Base-by-base conservation (phyloP, 768 basidiomycete genomes). In the Leccinum uliginosum region DNA sequence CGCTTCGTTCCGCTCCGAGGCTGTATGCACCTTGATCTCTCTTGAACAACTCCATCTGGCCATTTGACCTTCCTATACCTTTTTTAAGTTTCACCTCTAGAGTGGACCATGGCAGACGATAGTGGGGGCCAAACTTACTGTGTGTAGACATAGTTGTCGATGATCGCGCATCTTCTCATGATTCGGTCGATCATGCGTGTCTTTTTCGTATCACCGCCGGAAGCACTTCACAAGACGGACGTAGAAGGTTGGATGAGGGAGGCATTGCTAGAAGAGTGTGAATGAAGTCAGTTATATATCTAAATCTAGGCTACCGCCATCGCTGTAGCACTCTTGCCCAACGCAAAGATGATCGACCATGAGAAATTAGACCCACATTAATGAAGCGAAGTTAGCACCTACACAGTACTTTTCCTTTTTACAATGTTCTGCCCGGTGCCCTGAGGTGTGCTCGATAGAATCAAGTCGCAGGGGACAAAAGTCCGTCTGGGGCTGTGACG, bases 141-240 rank as follows among this genome's bases (percentile, higher is more conserved):
- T n/a, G n/a, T n/a, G n/a, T n/a, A n/a, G n/a, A n/a, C 7, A 38
- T 38, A 9, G 9, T 38, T 8, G 17, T 38, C 35, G 10, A n/a
- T 17, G 17, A 17, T 38, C n/a, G n/a, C n/a, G n/a, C n/a, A n/a
- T n/a, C n/a, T n/a, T n/a, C n/a, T n/a, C n/a, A n/a, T n/a, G 44
- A 61, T 55, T 19, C n/a, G 24, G 21, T 53, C 30, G 1, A 61
- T 53, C 57, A 50, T 61, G 9, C 6, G 34, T 8, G 8, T 38
- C 29, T 15, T 51, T 17, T 30, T 27, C 5, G 14, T 0, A 15
- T 55, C 49, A 3, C 15, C 23, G 17, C 35, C 32, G 3, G 24
- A 7, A 12, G 30, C 10, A 2, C 19, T n/a, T 8, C 35, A 51
- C 14, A 53, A 27, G 2, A 53, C 15, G 9, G 52, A 17, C 9